phyloP scores from a whole-genome alignment of 1,284 basidiomycete species.

The Fomitopsis schrenkii region DNA sequence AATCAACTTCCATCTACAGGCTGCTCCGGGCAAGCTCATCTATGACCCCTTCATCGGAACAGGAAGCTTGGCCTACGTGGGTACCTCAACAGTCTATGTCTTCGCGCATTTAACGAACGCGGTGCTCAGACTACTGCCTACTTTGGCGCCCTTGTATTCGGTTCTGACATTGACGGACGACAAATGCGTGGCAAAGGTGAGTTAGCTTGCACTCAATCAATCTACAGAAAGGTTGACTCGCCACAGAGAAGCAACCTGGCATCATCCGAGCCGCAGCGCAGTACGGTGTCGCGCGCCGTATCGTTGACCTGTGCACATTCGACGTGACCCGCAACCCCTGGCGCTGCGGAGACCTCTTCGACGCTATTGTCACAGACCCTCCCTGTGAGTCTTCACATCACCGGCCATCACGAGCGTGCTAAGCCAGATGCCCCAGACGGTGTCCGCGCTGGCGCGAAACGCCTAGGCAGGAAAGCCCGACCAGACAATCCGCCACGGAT shows the following conservation, averaged over 20 bases:
- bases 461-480: conserved; percentile 74
- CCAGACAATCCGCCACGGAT: conserved; percentile 15
- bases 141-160: conserved; percentile 86
- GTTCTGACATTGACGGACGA: conserved; percentile 96
- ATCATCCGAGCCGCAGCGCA: conserved; percentile 80
- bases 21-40: conserved; percentile 83
- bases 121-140: conserved; percentile 66
- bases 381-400: conserved; percentile 58
- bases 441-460: conserved; percentile 94
- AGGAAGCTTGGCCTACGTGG: conserved; percentile 90
- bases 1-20: conserved; percentile 37
- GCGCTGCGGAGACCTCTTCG: conserved; percentile 85
- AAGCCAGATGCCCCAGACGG: conserved; percentile 57
- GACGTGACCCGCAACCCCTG: conserved; percentile 90
- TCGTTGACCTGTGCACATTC: conserved; percentile 86
- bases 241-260: conserved; percentile 55
- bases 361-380: conserved; percentile 93
- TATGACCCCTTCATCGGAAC: conserved; percentile 99
- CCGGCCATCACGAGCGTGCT: neutral
- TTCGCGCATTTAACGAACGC: conserved; percentile 1
- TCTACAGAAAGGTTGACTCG: neutral
- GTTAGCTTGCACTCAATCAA: neutral
- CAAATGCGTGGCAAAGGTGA: conserved; percentile 92
- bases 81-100: conserved; percentile 18
- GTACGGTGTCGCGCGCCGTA: conserved; percentile 74